Percentiles rank a stretch among this genome's conserved stretches.
Conservation (phyloP, 2,329 filamentous ascomycete genomes). For the Diaporthe sp. region DNA sequence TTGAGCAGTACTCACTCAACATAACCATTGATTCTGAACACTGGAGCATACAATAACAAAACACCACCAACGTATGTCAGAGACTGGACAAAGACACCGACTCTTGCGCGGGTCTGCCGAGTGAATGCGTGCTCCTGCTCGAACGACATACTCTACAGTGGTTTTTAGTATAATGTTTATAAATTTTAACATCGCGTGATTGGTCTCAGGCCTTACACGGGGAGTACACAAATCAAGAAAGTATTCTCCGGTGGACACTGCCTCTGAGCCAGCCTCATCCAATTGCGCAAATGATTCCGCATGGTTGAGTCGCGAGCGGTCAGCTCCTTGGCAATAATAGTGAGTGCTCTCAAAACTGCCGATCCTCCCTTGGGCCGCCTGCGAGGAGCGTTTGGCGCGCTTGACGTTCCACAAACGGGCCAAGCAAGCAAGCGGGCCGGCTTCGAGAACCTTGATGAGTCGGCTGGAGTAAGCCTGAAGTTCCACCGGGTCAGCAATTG, state of each 20-base stretch:
- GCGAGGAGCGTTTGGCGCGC: neutral
- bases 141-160: too few species aligned
- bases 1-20: too few species aligned
- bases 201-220: too few species aligned
- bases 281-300: neutral
- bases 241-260: neutral
- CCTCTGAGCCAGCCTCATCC: too few species aligned
- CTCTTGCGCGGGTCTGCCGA: too few species aligned
- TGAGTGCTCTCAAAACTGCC: neutral
- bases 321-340: neutral
- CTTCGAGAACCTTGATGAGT: slow-evolving; percentile 7
- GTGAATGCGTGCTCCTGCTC: too few species aligned
- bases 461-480: neutral
- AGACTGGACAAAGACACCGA: too few species aligned
- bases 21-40: too few species aligned
- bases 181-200: too few species aligned
- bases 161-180: neutral
- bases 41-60: too few species aligned
- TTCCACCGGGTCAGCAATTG: neutral
- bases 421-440: neutral
- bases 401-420: neutral
- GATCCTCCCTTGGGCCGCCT: neutral
- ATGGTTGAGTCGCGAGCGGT: too few species aligned
- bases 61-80: too few species aligned
- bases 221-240: neutral